Base-by-base conservation (phyloP, 106 monocot genomes). In the Narthecium ossifragum region DNA sequence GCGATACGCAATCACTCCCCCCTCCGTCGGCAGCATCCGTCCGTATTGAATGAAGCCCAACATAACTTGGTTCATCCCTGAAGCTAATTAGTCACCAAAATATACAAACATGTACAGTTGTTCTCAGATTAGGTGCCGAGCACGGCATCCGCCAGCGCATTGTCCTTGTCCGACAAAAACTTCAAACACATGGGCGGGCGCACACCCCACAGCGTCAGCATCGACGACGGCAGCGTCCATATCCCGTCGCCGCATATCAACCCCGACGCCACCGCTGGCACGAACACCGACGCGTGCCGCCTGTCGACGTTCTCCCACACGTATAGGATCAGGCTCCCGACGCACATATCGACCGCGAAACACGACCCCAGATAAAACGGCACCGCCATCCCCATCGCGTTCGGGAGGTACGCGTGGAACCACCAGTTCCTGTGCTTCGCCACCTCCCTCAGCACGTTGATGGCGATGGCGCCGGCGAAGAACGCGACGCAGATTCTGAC, bases 1-100 rank as follows among this genome's bases (percentile, higher is more conserved):
- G 50, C 89, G 75, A 69, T 81, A 70, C 25, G 26, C 65, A 7
- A 81, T 60, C 13, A 90, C 52, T 26, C 81, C 81, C 45, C 5
- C 56, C 75, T 85, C 78, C 61, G 15, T 17, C 23, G 59, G 39
- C n/a, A 59, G 31, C 31, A n/a, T 28, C 41, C 7, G 4, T 0
- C 10, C 47, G 9, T n/a, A n/a, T n/a, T n/a, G n/a, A n/a, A n/a
- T n/a, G n/a, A n/a, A n/a, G n/a, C n/a, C n/a, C n/a, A n/a, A n/a
- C n/a, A n/a, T n/a, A n/a, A n/a, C n/a, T n/a, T n/a, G n/a, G n/a
- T n/a, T n/a, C n/a, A n/a, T n/a, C n/a, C n/a, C n/a, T n/a, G n/a
- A n/a, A n/a, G n/a, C n/a, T n/a, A n/a, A n/a, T n/a, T n/a, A n/a
- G n/a, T n/a, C n/a, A n/a, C n/a, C n/a, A n/a, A n/a, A n/a, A n/a